phyloP scores from a whole-genome alignment of 108 stramenopile genomes.

The Cyclotella baltica region DNA sequence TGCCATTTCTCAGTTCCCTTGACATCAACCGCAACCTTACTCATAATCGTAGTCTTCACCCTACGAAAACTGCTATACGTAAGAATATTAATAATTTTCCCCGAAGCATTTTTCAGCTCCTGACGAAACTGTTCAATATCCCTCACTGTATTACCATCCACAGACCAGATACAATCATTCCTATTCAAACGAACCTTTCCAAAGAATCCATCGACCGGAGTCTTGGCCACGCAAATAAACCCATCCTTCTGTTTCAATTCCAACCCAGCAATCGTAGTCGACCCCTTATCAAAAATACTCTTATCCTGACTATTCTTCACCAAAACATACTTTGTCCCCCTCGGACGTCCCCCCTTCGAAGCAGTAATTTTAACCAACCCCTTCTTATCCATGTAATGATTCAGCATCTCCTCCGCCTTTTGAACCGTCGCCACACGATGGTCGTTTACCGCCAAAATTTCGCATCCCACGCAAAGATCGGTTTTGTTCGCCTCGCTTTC shows the following conservation, averaged over 20 bases:
- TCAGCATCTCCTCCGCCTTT: constrained; percentile 23
- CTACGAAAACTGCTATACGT: constrained; percentile 52
- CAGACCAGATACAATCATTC: constrained; percentile 37
- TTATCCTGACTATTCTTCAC: constrained; percentile 14
- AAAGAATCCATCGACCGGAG: constrained; percentile 26
- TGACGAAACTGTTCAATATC: constrained; percentile 13
- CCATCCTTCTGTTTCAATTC: constrained; percentile 23
- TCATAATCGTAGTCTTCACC: constrained; percentile 59
- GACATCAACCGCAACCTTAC: constrained; percentile 26
- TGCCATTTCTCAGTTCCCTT: constrained; percentile 11
- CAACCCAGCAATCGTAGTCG: constrained; percentile 24
- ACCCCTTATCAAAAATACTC: neutral
- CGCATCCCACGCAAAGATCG: constrained; percentile 20
- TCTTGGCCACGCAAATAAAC: neutral
- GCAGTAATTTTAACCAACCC: constrained; percentile 10
- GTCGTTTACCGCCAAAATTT: constrained; percentile 31
- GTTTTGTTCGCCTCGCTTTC: constrained; percentile 5
- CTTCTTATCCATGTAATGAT: constrained; percentile 20
- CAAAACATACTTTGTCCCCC: constrained; percentile 26
- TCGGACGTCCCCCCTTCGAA: constrained; percentile 12
- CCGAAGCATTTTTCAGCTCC: constrained; percentile 16
- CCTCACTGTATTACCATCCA: constrained; percentile 25
- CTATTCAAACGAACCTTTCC: constrained; percentile 1
- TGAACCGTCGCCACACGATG: constrained; percentile 14
- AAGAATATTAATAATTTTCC: constrained; percentile 25